Conservation (phyloP, 495 filamentous ascomycete species). For the Oidiodendron maius region DNA sequence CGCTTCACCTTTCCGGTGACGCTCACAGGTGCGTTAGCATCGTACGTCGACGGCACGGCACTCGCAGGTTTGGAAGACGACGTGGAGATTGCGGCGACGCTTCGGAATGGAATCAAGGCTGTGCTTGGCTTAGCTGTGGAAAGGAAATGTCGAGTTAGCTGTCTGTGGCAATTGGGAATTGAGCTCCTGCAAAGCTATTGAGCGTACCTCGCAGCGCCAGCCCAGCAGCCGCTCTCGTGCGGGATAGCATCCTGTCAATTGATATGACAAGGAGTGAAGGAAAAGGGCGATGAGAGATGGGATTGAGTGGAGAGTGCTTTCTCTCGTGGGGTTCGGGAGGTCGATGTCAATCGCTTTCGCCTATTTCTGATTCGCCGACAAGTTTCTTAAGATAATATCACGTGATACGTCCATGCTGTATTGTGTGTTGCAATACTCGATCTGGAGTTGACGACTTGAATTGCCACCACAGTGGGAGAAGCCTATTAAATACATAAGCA, state of each 20-base stretch:
- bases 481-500: too few relatives aligned
- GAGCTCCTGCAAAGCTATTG: background rate
- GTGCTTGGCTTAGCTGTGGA: conserved; percentile 53
- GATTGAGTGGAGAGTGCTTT: conserved; percentile 24
- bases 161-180: conserved; percentile 15
- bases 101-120: conserved; percentile 53
- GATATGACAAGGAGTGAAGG: conserved; percentile 16
- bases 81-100: conserved; percentile 53
- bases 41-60: conserved; percentile 29
- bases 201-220: conserved; percentile 66
- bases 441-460: too few relatives aligned
- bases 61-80: conserved; percentile 52
- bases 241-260: conserved; percentile 52
- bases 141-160: conserved; percentile 22
- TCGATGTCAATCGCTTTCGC: conserved; percentile 9
- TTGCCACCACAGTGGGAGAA: too few relatives aligned
- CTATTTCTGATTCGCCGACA: background rate
- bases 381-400: too few relatives aligned
- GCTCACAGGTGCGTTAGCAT: conserved; percentile 15
- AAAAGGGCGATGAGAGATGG: conserved; percentile 8
- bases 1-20: conserved; percentile 34
- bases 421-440: too few relatives aligned
- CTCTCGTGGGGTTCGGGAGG: conserved; percentile 4
- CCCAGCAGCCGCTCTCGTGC: conserved; percentile 56
- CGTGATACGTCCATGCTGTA: too few relatives aligned